Evolutionary conservation across 2,329 filamentous ascomycete genomes (phyloP).

Genomic region (Thelonectria rubi): DNA sequence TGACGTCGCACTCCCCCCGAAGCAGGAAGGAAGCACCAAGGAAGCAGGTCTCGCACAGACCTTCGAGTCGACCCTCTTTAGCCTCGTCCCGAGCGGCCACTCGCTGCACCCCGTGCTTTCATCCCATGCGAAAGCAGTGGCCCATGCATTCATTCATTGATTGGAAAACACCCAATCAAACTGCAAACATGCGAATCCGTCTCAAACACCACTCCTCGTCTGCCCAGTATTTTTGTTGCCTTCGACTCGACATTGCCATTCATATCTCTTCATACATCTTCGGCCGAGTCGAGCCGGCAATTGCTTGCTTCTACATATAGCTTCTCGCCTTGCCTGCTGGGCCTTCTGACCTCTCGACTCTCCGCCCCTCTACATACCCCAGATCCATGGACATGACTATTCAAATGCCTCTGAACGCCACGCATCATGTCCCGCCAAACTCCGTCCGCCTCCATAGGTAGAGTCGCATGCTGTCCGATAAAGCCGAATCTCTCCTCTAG

Average conservation of each 20-base stretch:
- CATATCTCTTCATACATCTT: background rate
- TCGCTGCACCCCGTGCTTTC: background rate
- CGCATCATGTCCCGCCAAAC: constrained; percentile 15
- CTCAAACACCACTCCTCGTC: background rate
- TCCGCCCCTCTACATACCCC: constrained; percentile 3
- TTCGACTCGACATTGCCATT: background rate
- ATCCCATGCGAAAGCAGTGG: too few relatives aligned
- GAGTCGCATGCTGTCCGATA: constrained; percentile 3
- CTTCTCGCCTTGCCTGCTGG: constrained; percentile 1
- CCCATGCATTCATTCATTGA: too few relatives aligned
- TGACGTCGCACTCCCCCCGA: constrained; percentile 22
- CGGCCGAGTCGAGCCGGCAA: constrained; percentile 14
- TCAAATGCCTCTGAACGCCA: constrained; percentile 19
- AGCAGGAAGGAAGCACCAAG: too few relatives aligned
- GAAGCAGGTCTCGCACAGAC: background rate
- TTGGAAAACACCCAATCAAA: too few relatives aligned
- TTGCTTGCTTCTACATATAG: constrained; percentile 19
- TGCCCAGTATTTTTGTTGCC: background rate
- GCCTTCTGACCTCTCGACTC: constrained; percentile 1
- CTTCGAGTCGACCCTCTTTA: background rate
- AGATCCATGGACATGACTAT: constrained; percentile 14
- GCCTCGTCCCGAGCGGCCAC: background rate
- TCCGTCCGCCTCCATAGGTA: constrained; percentile 4
- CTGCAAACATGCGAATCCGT: background rate
- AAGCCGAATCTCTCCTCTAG: background rate